phyloP scores from a whole-genome alignment of 2,329 filamentous ascomycete species.

The Orbilia ellipsospora region DNA sequence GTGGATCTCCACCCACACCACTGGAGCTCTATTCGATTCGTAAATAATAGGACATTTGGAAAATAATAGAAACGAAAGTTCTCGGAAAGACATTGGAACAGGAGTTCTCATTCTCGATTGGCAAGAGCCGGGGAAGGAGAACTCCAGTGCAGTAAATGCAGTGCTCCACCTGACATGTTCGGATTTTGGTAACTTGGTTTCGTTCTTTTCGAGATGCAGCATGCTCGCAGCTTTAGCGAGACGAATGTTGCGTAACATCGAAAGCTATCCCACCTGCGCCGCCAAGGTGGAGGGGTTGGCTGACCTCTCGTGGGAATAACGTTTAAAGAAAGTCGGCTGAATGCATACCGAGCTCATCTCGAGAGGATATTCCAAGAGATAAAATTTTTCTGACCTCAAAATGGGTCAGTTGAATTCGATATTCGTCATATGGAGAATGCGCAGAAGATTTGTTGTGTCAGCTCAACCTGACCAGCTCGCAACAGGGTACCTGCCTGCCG shows the following conservation, averaged over 20 bases:
- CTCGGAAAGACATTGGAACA: slow-evolving; percentile 30
- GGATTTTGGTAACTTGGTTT: slow-evolving; percentile 26
- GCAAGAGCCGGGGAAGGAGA: slow-evolving; percentile 18
- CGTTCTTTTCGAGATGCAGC: slow-evolving; percentile 21
- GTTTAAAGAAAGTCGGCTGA: slow-evolving; percentile 6
- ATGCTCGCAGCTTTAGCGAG: slow-evolving; percentile 23
- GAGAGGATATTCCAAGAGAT: neutral
- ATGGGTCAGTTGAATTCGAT: neutral
- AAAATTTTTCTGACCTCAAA: neutral
- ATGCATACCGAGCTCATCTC: slow-evolving; percentile 27
- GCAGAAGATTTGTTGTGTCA: slow-evolving; percentile 18
- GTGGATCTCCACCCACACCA: slow-evolving; percentile 43
- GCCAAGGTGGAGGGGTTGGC: slow-evolving; percentile 35
- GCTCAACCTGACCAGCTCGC: slow-evolving; percentile 24
- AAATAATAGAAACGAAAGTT: neutral
- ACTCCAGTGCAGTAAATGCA: neutral
- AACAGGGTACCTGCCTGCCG: slow-evolving; percentile 19
- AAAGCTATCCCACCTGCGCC: slow-evolving; percentile 6
- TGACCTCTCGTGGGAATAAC: slow-evolving; percentile 19
- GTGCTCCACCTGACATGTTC: slow-evolving; percentile 37
- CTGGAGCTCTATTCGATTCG: slow-evolving; percentile 34
- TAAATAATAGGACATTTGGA: slow-evolving; percentile 1
- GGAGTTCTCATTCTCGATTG: slow-evolving; percentile 26
- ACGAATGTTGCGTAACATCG: slow-evolving; percentile 51
- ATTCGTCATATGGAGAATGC: slow-evolving; percentile 12